Percentiles rank a stretch among this genome's conserved stretches.
phyloP scores from a whole-genome alignment of 805 yeast genomes.

The Saccharomycopsis schoenii region DNA sequence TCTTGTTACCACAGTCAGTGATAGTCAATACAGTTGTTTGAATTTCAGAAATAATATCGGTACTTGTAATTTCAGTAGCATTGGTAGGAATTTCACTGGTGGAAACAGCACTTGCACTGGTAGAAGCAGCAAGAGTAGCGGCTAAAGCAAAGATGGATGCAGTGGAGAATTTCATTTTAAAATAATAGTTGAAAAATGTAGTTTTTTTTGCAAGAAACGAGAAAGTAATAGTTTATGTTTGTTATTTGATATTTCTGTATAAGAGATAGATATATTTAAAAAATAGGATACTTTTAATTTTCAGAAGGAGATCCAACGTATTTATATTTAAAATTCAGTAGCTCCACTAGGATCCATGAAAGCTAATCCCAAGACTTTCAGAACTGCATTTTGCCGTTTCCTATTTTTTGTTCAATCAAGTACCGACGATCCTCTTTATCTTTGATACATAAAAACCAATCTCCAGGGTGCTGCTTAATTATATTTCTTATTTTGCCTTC shows the following conservation, averaged over 20 bases:
- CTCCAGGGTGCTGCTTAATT: neutral
- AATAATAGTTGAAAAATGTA: neutral
- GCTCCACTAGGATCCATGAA: neutral
- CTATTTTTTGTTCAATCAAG: neutral
- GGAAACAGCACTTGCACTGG: conserved; percentile 1
- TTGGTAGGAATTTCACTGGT: neutral
- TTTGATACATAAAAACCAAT: neutral
- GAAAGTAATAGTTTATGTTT: neutral
- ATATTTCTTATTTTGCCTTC: neutral
- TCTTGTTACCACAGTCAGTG: conserved; percentile 20
- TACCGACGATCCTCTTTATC: neutral
- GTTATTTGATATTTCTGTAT: too few relatives aligned
- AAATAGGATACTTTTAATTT: neutral
- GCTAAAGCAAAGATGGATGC: conserved; percentile 4
- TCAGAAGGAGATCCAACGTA: neutral
- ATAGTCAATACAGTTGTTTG: conserved; percentile 19
- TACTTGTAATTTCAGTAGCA: conserved; percentile 7
- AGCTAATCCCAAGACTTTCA: neutral
- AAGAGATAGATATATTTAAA: too few relatives aligned
- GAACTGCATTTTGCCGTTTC: neutral
- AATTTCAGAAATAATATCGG: conserved; percentile 14
- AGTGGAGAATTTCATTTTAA: conserved; percentile 11
- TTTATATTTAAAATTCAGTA: neutral
- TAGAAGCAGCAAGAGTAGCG: neutral
- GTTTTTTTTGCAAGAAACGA: neutral